Evolutionary conservation across 1,139 yeast genomes (phyloP).

Genomic region (Taiozyma sp.): DNA sequence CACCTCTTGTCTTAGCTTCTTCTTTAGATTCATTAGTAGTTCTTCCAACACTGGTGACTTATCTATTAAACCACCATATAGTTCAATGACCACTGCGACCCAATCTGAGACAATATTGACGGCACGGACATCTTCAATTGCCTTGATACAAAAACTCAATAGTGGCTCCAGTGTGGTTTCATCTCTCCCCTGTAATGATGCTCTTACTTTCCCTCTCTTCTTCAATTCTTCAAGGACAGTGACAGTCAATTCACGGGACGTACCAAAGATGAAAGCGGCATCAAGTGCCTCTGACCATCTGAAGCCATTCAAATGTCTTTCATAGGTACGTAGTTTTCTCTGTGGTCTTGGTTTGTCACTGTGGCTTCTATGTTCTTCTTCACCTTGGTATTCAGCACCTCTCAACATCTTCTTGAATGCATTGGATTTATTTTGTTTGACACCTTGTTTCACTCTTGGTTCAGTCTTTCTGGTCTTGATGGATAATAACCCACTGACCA

Average conservation of each 20-base stretch:
- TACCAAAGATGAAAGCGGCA: slow-evolving; percentile 72
- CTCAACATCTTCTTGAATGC: slow-evolving; percentile 74
- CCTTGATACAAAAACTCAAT: slow-evolving; percentile 72
- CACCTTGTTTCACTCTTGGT: slow-evolving; percentile 49
- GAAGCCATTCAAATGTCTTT: slow-evolving; percentile 77
- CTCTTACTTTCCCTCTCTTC: slow-evolving; percentile 80
- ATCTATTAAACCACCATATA: slow-evolving; percentile 69
- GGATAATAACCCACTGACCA: slow-evolving; percentile 82
- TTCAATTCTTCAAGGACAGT: slow-evolving; percentile 81
- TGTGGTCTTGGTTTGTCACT: slow-evolving; percentile 44
- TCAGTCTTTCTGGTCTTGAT: slow-evolving; percentile 80
- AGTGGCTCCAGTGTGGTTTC: slow-evolving; percentile 82
- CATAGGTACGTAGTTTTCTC: slow-evolving; percentile 73
- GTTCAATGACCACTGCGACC: slow-evolving; percentile 72
- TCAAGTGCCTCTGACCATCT: slow-evolving; percentile 93
- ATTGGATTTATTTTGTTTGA: slow-evolving; percentile 27
- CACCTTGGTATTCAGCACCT: slow-evolving; percentile 89
- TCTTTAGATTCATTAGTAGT: slow-evolving; percentile 52
- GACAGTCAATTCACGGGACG: slow-evolving; percentile 71
- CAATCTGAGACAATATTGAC: slow-evolving; percentile 77
- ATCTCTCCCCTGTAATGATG: slow-evolving; percentile 74
- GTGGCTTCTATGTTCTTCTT: slow-evolving; percentile 71
- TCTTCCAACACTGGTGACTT: slow-evolving; percentile 78
- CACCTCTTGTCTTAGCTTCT: slow-evolving; percentile 62
- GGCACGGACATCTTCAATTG: slow-evolving; percentile 74